A percentile compares a stretch with the other conserved stretches of the same genome.
Conservation (phyloP, 108 stramenopile species). For the Asterionellopsis glacialis region DNA sequence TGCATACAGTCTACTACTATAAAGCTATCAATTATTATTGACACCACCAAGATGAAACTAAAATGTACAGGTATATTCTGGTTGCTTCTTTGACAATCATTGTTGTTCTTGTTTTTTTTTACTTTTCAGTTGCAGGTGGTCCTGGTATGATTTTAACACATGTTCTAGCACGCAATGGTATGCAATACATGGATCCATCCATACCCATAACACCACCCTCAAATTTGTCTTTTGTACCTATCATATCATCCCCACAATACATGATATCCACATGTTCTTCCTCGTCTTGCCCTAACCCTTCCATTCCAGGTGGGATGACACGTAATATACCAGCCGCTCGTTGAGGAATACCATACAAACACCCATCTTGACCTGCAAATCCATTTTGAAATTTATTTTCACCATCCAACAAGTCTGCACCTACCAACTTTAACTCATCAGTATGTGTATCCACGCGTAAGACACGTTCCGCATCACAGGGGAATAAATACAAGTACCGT, state of each 20-base stretch:
- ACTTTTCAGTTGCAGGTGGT: neutral
- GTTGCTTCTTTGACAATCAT: no score
- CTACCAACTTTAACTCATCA: constrained; percentile 44
- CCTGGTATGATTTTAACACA: constrained; percentile 48
- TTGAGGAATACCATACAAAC: constrained; percentile 65
- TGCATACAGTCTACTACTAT: no score
- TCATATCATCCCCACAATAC: constrained; percentile 54
- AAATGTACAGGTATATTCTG: no score
- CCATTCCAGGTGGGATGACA: constrained; percentile 34
- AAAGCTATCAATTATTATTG: no score
- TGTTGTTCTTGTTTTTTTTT: no score
- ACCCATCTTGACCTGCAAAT: constrained; percentile 52
- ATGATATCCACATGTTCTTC: constrained; percentile 56
- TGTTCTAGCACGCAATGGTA: constrained; percentile 49
- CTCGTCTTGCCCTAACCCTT: constrained; percentile 11
- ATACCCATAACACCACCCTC: constrained; percentile 66
- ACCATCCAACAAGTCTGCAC: constrained; percentile 51
- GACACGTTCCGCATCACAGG: constrained; percentile 54
- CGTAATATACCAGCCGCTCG: constrained; percentile 51
- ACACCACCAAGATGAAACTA: no score
- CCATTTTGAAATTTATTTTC: constrained; percentile 73
- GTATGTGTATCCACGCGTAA: constrained; percentile 44
- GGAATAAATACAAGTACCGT: constrained; percentile 50
- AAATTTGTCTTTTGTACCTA: constrained; percentile 58
- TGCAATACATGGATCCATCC: constrained; percentile 63